Evolutionary conservation across 2,329 filamentous ascomycete species (phyloP), one percentile per base, ranked within the genome.

Genomic region (Juglanconis sp.): DNA sequence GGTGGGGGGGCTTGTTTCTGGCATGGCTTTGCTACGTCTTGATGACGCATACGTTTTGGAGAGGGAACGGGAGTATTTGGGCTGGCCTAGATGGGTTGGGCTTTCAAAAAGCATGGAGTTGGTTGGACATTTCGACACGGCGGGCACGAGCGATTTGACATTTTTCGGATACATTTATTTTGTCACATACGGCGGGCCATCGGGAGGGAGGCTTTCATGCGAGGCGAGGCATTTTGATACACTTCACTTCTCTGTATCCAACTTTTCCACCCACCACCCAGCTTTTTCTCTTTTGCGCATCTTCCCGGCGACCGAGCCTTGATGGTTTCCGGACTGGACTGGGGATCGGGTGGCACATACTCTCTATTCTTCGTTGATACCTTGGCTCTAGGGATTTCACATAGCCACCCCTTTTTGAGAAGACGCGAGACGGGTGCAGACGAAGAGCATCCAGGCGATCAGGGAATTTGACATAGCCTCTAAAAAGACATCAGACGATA

Each of bases 331-430:
- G 44, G 53, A 31, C 13, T 40, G 36, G 8, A 40, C 36, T 32
- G 30, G 35, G 36, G 53, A 32, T 11, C 46, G 24, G 31, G 8
- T 3, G 3, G 30, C 13, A 24, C 38, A 6, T 42, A 54, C 13
- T 36, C 9, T 36, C 44, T 55, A 46, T 11, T 40, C 42, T 56
- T 53, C 17, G 53, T 54, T 51, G 61, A 63, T 61, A 63, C 61
- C 50, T 63, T 42, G 54, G 50, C 44, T 46, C 48, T 51, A 15
- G 48, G 40, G 42, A 35, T 17, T 36, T 57, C 42, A 36, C 30
- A 40, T 46, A 32, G 58, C 47, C 48, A 48, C 32, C 36, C 46
- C 36, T 34, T 44, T 50, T 31, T 50, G 15, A 34, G 36, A 7
- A 5, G 11, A 17, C 17, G 9, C 11, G 10, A n/a, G 17, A 46